Conservation (phyloP, 139 green algal species). For the Nannochloris sp. region DNA sequence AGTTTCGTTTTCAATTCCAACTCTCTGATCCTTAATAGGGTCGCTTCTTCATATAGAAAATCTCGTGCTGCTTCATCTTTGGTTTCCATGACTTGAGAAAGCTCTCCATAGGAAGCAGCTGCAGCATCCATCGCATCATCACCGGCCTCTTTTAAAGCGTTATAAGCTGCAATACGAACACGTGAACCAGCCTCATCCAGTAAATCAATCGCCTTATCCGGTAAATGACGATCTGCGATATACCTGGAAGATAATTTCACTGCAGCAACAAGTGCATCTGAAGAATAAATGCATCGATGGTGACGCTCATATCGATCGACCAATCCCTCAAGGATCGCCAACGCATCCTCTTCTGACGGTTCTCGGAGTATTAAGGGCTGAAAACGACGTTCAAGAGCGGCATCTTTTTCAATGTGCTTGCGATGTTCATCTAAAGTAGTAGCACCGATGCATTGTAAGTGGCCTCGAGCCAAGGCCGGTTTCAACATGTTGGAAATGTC, state of each 20-base stretch:
- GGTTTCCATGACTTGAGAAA: conserved; percentile 47
- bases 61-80: conserved; percentile 37
- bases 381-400: conserved; percentile 90
- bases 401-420: conserved; percentile 94
- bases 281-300: conserved; percentile 61
- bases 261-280: conserved; percentile 41
- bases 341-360: conserved; percentile 56
- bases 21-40: conserved; percentile 59
- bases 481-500: conserved; percentile 97
- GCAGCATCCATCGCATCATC: conserved; percentile 5
- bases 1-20: conserved; percentile 38
- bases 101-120: conserved; percentile 20
- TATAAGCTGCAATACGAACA: conserved; percentile 74
- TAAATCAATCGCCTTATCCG: conserved; percentile 98
- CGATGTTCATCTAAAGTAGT: conserved; percentile 78
- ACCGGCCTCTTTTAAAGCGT: conserved; percentile 15
- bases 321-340: conserved; percentile 72
- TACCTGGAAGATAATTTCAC: conserved; percentile 60
- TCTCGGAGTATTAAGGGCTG: conserved; percentile 85
- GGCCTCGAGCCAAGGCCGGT: conserved; percentile 73
- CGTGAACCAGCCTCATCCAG: conserved; percentile 91
- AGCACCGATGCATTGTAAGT: conserved; percentile 78
- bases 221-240: conserved; percentile 83
- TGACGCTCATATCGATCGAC: conserved; percentile 73
- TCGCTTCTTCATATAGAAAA: conserved; percentile 79